Conservation (phyloP, 2,329 filamentous ascomycete species). For the Leptographium galeiforme region DNA sequence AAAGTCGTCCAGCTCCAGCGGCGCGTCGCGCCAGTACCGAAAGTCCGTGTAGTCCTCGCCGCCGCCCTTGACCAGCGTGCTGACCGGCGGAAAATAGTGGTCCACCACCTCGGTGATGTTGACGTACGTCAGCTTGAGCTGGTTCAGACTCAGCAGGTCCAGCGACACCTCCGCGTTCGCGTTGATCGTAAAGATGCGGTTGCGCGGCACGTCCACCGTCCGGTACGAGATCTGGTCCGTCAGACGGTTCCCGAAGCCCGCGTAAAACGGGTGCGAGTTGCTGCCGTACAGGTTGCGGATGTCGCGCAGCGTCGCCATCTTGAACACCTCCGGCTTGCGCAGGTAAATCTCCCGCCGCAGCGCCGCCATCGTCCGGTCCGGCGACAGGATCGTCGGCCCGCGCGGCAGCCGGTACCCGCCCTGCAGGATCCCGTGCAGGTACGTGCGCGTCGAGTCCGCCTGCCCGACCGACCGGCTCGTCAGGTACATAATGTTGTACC, state of each 20-base stretch:
- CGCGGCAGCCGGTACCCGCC: conserved; percentile 75
- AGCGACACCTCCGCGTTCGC: conserved; percentile 91
- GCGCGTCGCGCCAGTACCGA: conserved; percentile 82
- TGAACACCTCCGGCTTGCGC: conserved; percentile 95
- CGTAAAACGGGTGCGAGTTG: conserved; percentile 77
- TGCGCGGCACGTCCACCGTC: conserved; percentile 87
- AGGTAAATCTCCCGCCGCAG: conserved; percentile 86
- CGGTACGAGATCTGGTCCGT: conserved; percentile 95
- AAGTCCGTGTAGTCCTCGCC: conserved; percentile 96
- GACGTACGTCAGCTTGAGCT: conserved; percentile 92
- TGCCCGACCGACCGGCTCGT: conserved; percentile 90
- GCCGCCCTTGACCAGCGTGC: conserved; percentile 71
- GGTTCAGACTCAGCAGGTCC: conserved; percentile 80
- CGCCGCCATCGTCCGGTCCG: conserved; percentile 88
- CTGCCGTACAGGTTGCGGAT: conserved; percentile 78
- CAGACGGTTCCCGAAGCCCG: conserved; percentile 89
- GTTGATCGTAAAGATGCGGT: conserved; percentile 92
- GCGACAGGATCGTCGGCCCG: conserved; percentile 88
- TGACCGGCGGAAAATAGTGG: conserved; percentile 92
- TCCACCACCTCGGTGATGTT: conserved; percentile 96
- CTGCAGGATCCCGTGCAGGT: conserved; percentile 79
- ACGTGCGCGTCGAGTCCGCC: conserved; percentile 78
- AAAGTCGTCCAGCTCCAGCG: conserved; percentile 77
- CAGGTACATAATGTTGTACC: conserved; percentile 97
- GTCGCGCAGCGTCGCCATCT: conserved; percentile 94